Evolutionary conservation across 2,329 filamentous ascomycete species (phyloP).

Genomic region (Ilyonectria sp.): DNA sequence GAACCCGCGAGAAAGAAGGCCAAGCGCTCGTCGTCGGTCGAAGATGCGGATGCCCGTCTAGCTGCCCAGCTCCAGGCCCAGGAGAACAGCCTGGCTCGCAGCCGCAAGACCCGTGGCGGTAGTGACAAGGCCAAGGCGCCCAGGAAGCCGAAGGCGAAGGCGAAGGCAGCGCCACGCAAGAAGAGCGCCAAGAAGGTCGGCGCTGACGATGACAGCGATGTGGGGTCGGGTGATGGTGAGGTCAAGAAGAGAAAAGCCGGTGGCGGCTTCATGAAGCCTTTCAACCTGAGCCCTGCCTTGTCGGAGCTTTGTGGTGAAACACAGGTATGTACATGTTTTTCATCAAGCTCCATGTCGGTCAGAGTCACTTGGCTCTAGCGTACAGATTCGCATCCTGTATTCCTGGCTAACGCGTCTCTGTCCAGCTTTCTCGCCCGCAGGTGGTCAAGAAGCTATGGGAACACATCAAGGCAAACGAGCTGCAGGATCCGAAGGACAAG

Average conservation of each 20-base stretch:
- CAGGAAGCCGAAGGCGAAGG: constrained; percentile 78
- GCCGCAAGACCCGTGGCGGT: constrained; percentile 83
- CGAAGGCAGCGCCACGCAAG: constrained; percentile 74
- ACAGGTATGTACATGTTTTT: constrained; percentile 66
- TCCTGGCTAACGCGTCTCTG: constrained; percentile 27
- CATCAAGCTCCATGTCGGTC: not conserved
- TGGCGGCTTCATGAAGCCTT: constrained; percentile 93
- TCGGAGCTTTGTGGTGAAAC: constrained; percentile 79
- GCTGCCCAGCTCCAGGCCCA: constrained; percentile 93
- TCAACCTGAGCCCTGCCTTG: constrained; percentile 80
- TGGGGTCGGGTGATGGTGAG: constrained; percentile 73
- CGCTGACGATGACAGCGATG: constrained; percentile 84
- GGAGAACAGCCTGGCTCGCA: constrained; percentile 80
- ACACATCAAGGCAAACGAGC: constrained; percentile 88
- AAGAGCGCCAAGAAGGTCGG: constrained; percentile 84
- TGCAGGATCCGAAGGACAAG: constrained; percentile 93
- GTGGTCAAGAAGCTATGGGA: constrained; percentile 98
- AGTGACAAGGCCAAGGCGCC: constrained; percentile 69
- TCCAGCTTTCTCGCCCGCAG: constrained; percentile 89
- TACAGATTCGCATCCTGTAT: not conserved
- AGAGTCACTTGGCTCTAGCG: not conserved
- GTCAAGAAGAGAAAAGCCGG: constrained; percentile 83
- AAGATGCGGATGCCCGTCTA: constrained; percentile 87
- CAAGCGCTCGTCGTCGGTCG: constrained; percentile 70
- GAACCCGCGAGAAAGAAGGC: constrained; percentile 76